phyloP scores from a whole-genome alignment of 768 basidiomycete species.

The Udeniomyces megalosporus region DNA sequence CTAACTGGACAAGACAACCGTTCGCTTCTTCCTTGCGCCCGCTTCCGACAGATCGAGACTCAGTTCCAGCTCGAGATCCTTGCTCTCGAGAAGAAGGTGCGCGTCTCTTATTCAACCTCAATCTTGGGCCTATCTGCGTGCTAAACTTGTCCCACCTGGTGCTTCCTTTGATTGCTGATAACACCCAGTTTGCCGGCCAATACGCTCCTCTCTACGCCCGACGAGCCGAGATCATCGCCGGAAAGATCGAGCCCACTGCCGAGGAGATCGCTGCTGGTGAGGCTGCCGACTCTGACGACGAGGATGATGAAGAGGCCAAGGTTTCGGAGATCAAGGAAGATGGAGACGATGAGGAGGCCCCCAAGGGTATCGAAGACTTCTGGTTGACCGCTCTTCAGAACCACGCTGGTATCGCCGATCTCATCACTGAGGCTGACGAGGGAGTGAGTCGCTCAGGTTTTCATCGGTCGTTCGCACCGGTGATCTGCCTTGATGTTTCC shows the following conservation, averaged over 20 bases:
- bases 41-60: slow-evolving; percentile 37
- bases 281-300: slow-evolving; percentile 51
- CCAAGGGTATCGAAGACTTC: slow-evolving; percentile 71
- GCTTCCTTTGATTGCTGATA: neutral
- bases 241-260: slow-evolving; percentile 49
- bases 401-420: slow-evolving; percentile 52
- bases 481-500: neutral
- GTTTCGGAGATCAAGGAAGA: slow-evolving; percentile 23
- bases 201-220: slow-evolving; percentile 67
- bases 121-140: neutral
- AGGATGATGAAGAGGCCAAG: slow-evolving; percentile 37
- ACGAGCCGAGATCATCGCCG: slow-evolving; percentile 66
- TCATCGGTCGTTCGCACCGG: neutral
- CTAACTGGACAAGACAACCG: no score
- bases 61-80: slow-evolving; percentile 90
- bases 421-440: slow-evolving; percentile 86
- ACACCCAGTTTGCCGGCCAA: slow-evolving; percentile 32
- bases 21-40: no score
- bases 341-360: slow-evolving; percentile 21
- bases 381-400: slow-evolving; percentile 95
- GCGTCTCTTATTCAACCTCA: slow-evolving; percentile 18
- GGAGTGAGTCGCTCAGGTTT: slow-evolving; percentile 28
- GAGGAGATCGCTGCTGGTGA: slow-evolving; percentile 76
- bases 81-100: slow-evolving; percentile 86
- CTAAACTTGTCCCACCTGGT: neutral